phyloP scores from a whole-genome alignment of 2,329 filamentous ascomycete genomes.

The Aschersonia sp. region DNA sequence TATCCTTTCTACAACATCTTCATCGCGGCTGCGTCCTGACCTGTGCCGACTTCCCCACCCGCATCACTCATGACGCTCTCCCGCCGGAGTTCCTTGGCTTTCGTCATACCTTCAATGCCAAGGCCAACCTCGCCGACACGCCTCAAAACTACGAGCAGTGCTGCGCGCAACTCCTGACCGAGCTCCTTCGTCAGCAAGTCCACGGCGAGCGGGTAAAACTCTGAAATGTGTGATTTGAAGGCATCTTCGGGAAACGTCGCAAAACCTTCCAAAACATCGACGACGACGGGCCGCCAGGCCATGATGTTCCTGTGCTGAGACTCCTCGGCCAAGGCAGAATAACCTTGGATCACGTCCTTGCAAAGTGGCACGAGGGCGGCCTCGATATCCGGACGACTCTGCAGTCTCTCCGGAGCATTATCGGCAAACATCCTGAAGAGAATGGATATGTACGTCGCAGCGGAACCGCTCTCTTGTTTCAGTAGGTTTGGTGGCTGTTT shows the following conservation, averaged over 20 bases:
- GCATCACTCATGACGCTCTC: constrained; percentile 24
- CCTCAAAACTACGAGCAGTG: constrained; percentile 62
- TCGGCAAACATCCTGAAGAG: constrained; percentile 96
- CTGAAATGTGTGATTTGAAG: constrained; percentile 64
- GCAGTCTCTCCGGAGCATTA: constrained; percentile 64
- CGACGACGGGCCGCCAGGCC: constrained; percentile 92
- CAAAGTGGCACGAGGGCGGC: constrained; percentile 86
- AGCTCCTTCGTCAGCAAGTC: constrained; percentile 75
- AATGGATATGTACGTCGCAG: constrained; percentile 90
- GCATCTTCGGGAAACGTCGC: constrained; percentile 66
- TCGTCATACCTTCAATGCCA: constrained; percentile 37
- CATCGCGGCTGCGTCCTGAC: constrained; percentile 19
- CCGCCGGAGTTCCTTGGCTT: constrained; percentile 17
- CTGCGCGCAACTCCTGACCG: constrained; percentile 60
- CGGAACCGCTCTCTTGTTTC: constrained; percentile 89
- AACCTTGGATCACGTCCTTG: constrained; percentile 81
- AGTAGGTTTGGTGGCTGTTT: constrained; percentile 95
- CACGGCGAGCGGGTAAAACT: constrained; percentile 76
- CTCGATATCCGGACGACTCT: constrained; percentile 72
- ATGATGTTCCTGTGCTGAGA: constrained; percentile 94
- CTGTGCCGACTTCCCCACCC: constrained; percentile 14
- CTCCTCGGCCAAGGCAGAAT: constrained; percentile 80
- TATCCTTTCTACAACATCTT: constrained; percentile 15
- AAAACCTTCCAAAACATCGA: constrained; percentile 91
- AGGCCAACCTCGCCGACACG: constrained; percentile 68